Base-by-base conservation (phyloP, 331 rosid species). In the Telfairia occidentalis region DNA sequence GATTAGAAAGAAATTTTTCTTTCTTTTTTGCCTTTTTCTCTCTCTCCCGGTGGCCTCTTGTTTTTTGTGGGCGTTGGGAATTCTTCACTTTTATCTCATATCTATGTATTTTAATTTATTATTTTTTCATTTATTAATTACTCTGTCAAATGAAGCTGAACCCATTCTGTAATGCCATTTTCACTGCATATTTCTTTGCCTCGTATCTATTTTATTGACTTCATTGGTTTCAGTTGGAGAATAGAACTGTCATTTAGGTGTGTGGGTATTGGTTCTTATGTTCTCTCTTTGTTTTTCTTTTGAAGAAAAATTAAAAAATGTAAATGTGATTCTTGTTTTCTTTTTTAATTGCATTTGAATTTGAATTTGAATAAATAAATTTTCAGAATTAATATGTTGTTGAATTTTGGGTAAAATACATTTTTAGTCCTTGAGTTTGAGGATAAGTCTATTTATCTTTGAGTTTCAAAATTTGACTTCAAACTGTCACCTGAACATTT, bases 51-150 rank as follows among this genome's bases (percentile, higher is more conserved):
- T 73, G 77, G 77, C 77, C 64, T 53, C 5, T 48, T 76, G 15
- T 76, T 46, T 46, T 45, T 76, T 64, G 61, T 49, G 79, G 71
- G 80, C 58, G 10, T 77, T 49, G 75, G 52, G 45, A 66, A 35
- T 59, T 52, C 21, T 73, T 18, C 43, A 32, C 34, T 61, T 61
- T 61, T 34, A 35, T n/a, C 26, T 34, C 48, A 3, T 10, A 38
- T 64, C 1, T 24, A 13, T 64, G 48, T 37, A 64, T 64, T 32
- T 12, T 34, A 73, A 19, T 73, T 48, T 19, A 5, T 52, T 40
- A 11, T 38, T 37, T 37, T 57, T 54, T n/a, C 7, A 37, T 65
- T 65, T 10, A 65, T 19, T 40, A 8, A 65, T 65, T 65, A 21
- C 18, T 19, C 18, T 35, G 3, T 19, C 21, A 19, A 64, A 37